phyloP scores from a whole-genome alignment of 139 green algal genomes.

The Ettlia oleoabundans region DNA sequence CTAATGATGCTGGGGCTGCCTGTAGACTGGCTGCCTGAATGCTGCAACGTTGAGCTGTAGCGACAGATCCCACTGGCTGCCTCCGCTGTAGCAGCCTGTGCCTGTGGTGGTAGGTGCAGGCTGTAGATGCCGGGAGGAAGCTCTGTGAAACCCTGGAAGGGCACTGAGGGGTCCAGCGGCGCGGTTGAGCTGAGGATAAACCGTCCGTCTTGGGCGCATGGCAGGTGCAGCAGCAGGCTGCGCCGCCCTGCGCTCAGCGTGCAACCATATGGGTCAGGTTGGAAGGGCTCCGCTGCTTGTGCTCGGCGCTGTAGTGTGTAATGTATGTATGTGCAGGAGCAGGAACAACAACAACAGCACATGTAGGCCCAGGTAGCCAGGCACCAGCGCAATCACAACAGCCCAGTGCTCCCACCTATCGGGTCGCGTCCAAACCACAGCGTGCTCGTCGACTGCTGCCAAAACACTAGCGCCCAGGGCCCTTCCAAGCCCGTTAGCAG shows the following conservation, averaged over 20 bases:
- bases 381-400: neutral
- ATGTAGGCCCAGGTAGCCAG: neutral
- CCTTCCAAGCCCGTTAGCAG: constrained; percentile 66
- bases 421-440: constrained; percentile 83
- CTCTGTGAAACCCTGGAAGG: constrained; percentile 36
- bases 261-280: too few relatives aligned
- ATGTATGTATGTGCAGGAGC: neutral
- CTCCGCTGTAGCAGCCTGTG: too few relatives aligned
- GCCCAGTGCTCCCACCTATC: constrained; percentile 50
- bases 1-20: too few relatives aligned
- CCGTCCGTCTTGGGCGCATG: constrained; percentile 30
- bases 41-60: too few relatives aligned
- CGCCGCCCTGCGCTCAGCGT: constrained; percentile 60
- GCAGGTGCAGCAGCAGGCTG: constrained; percentile 75
- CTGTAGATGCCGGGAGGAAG: constrained; percentile 55
- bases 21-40: too few relatives aligned
- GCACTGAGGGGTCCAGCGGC: neutral
- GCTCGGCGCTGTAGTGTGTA: too few relatives aligned
- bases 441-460: constrained; percentile 53
- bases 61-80: too few relatives aligned
- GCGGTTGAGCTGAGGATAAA: constrained; percentile 62
- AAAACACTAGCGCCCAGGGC: constrained; percentile 86
- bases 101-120: constrained; percentile 16
- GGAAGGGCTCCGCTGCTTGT: too few relatives aligned
- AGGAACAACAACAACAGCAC: neutral